These are phyloP conservation scores for Wickerhamiella parazyma DNA, from an alignment of 805 yeast species.

Conservation along the genomic window DNA sequence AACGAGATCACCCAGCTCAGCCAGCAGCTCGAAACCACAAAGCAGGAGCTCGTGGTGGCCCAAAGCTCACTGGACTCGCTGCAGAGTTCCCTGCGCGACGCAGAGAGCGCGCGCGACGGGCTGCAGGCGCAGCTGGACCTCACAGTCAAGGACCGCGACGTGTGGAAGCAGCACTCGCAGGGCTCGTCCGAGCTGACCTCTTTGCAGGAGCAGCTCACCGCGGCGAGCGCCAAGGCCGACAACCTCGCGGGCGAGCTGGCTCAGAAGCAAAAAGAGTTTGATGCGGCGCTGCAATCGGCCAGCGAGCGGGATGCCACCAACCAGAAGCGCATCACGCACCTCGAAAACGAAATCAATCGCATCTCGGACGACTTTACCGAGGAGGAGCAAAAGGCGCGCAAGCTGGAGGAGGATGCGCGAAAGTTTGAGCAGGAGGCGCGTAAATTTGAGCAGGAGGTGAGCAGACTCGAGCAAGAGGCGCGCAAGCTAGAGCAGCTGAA, in stretches of 20 bases:
- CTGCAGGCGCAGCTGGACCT: background rate
- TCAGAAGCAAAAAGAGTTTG: background rate
- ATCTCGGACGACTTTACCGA: conserved; percentile 20
- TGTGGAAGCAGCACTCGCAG: background rate
- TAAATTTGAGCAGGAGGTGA: no score
- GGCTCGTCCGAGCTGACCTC: background rate
- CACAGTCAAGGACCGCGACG: background rate
- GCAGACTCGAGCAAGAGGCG: no score
- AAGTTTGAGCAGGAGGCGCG: no score
- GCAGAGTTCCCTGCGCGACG: background rate
- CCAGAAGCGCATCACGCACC: conserved; percentile 22
- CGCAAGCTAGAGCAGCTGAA: no score
- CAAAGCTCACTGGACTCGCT: background rate
- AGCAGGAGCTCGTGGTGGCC: conserved; percentile 10
- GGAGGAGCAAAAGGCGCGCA: conserved; percentile 9
- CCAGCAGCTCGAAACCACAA: conserved; percentile 12
- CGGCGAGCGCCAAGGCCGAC: no score
- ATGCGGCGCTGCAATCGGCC: background rate
- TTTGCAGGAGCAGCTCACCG: conserved; percentile 1
- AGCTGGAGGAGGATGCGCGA: conserved; percentile 15
- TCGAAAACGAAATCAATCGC: conserved; percentile 23
- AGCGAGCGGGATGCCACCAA: conserved; percentile 10
- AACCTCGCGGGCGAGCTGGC: no score
- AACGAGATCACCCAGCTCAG: background rate
- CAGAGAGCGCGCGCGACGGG: background rate